These are phyloP conservation scores for Emericellopsis terricola DNA, from an alignment of 495 filamentous ascomycete species.

Conservation along the genomic window DNA sequence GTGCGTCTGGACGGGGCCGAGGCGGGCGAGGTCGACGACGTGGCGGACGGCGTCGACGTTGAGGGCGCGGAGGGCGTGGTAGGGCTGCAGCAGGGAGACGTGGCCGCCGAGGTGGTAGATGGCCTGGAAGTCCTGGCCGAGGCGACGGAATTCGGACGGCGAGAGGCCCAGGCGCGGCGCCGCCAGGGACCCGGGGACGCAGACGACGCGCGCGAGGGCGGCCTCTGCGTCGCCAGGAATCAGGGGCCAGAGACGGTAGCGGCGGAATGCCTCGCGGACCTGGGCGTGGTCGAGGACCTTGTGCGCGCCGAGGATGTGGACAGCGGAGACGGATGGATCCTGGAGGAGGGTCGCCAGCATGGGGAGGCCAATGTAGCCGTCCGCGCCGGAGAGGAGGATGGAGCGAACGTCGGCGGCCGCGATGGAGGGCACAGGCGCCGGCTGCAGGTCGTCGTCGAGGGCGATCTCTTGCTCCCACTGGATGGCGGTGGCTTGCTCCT, in stretches of 20 bases:
- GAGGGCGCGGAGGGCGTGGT: slow-evolving; percentile 5
- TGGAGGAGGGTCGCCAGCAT: slow-evolving; percentile 4
- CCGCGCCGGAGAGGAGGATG: slow-evolving; percentile 5
- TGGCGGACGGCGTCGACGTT: slow-evolving; percentile 6
- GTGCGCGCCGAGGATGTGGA: background rate
- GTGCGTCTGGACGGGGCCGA: slow-evolving; percentile 1
- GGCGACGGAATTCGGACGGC: slow-evolving; percentile 3
- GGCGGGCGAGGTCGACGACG: slow-evolving; percentile 7
- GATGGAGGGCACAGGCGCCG: background rate
- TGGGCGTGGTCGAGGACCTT: background rate
- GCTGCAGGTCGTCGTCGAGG: slow-evolving; percentile 3
- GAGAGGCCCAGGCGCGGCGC: slow-evolving; percentile 4
- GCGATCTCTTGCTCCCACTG: slow-evolving; percentile 15
- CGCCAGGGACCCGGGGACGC: slow-evolving; percentile 4
- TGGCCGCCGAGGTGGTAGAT: slow-evolving; percentile 10
- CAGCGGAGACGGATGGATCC: background rate
- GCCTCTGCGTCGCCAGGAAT: background rate
- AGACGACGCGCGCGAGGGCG: slow-evolving; percentile 1
- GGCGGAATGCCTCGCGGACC: background rate
- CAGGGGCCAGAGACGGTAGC: background rate
- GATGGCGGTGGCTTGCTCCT: too few relatives aligned
- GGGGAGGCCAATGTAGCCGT: slow-evolving; percentile 8
- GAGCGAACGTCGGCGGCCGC: background rate
- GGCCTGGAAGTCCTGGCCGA: slow-evolving; percentile 7
- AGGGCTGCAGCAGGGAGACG: slow-evolving; percentile 9